Evolutionary conservation across 352 stramenopile species (phyloP).

Genomic region (Phytopythium ostracodes): DNA sequence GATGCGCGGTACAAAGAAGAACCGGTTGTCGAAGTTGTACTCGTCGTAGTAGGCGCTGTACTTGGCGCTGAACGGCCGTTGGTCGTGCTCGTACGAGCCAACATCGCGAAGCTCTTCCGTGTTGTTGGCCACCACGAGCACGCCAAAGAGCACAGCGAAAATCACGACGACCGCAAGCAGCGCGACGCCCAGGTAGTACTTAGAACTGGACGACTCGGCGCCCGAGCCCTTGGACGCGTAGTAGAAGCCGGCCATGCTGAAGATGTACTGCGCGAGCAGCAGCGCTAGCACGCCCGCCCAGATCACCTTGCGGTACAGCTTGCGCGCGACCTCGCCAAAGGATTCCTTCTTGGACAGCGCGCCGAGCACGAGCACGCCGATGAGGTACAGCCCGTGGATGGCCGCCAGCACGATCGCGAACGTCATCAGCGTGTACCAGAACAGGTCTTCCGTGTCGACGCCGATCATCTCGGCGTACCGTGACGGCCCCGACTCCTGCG

Average conservation of each 20-base stretch:
- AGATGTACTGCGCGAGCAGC: conserved; percentile 83
- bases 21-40: conserved; percentile 89
- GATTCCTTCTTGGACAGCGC: conserved; percentile 54
- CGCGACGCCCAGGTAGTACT: conserved; percentile 42
- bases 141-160: conserved; percentile 55
- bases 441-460: conserved; percentile 44
- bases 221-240: conserved; percentile 24
- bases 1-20: conserved; percentile 86
- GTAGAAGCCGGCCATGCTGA: conserved; percentile 75
- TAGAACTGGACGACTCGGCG: conserved; percentile 6
- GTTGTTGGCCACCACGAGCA: conserved; percentile 67
- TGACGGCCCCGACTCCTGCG: conserved; percentile 51
- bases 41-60: conserved; percentile 88
- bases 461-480: conserved; percentile 58
- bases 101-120: conserved; percentile 69
- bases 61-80: conserved; percentile 74
- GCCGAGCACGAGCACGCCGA: conserved; percentile 44
- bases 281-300: conserved; percentile 67
- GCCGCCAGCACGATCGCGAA: conserved; percentile 40
- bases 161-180: conserved; percentile 46
- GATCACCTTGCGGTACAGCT: conserved; percentile 80
- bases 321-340: conserved; percentile 42
- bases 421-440: conserved; percentile 64
- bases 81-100: conserved; percentile 69
- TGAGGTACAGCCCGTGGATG: conserved; percentile 46